These are phyloP conservation scores for Gossypium schwendimanii DNA, from an alignment of 441 rosid species.

Conservation along the genomic window DNA sequence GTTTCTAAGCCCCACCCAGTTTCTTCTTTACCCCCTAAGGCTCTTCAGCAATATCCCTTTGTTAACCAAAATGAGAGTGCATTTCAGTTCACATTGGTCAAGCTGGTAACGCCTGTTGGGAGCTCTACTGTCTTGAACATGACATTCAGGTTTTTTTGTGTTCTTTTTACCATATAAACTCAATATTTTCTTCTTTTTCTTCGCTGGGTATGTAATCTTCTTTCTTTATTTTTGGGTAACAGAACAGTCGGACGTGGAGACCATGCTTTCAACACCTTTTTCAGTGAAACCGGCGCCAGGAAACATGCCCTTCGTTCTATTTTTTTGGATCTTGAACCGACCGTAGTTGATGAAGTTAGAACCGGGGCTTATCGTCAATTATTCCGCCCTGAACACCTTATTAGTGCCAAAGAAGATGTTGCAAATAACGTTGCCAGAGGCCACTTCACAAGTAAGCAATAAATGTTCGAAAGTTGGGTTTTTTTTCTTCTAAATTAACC, in stretches of 20 bases:
- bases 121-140: no score
- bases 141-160: background rate
- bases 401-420: no score
- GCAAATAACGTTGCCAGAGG: no score
- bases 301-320: background rate
- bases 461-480: no score
- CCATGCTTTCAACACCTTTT: background rate
- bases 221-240: background rate
- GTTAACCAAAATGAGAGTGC: slow-evolving; percentile 17
- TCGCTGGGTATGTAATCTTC: background rate
- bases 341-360: background rate
- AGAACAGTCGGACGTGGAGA: background rate
- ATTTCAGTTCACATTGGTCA: slow-evolving; percentile 27
- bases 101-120: slow-evolving; percentile 30
- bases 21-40: background rate
- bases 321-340: no score
- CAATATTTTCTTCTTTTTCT: background rate
- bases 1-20: background rate
- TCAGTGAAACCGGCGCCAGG: background rate
- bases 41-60: slow-evolving; percentile 16
- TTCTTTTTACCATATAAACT: background rate
- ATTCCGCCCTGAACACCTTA: slow-evolving; percentile 7
- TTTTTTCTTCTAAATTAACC: background rate
- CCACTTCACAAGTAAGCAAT: background rate
- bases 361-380: slow-evolving; percentile 29